phyloP scores from a whole-genome alignment of 2,329 filamentous ascomycete species.

The Cytospora paraplurivora region DNA sequence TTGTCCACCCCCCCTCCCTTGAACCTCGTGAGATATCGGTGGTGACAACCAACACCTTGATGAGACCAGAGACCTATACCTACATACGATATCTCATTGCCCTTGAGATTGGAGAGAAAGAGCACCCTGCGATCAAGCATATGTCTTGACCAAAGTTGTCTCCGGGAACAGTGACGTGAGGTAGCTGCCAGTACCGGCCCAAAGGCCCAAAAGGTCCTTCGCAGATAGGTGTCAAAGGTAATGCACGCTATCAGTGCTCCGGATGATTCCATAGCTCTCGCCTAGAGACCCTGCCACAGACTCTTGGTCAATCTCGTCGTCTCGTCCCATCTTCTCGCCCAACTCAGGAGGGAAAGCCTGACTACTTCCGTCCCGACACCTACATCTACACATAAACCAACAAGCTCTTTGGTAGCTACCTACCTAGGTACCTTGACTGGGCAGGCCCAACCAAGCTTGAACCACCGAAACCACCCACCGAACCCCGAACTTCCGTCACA shows the following conservation, averaged over 20 bases:
- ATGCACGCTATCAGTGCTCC: slow-evolving; percentile 9
- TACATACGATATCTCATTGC: background rate
- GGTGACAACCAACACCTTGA: background rate
- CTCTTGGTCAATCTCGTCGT: background rate
- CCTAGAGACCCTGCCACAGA: background rate
- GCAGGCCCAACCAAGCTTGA: slow-evolving; percentile 15
- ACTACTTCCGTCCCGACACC: background rate
- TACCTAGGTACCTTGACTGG: no score
- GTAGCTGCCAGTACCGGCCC: slow-evolving; percentile 7
- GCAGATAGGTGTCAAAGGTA: slow-evolving; percentile 7
- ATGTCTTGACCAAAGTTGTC: background rate
- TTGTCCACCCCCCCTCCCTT: background rate
- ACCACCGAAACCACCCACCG: slow-evolving; percentile 5
- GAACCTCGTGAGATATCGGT: background rate
- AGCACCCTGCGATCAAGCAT: background rate
- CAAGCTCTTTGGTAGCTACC: slow-evolving; percentile 18
- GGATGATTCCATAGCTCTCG: slow-evolving; percentile 9
- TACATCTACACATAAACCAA: background rate
- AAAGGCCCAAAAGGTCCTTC: no score
- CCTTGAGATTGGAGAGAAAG: background rate
- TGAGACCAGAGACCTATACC: background rate
- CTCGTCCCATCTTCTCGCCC: background rate
- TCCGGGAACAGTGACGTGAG: slow-evolving; percentile 16
- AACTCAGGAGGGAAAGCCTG: background rate
- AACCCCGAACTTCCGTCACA: slow-evolving; percentile 1